Evolutionary conservation across 2,329 filamentous ascomycete species (phyloP).

Genomic region (Talaromyces marneffei): DNA sequence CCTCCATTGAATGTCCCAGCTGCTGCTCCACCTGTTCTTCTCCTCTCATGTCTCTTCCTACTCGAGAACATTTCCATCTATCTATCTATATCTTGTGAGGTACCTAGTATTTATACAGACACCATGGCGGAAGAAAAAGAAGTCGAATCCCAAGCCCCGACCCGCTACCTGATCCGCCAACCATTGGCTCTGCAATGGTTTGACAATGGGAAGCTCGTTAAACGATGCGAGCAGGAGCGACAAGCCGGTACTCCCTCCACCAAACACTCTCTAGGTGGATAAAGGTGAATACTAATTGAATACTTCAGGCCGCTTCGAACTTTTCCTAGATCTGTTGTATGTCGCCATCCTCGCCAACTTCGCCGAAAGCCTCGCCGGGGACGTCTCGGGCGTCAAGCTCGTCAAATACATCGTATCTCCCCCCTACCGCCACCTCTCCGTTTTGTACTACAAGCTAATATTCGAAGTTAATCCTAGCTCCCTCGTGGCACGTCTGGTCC

Average conservation of each 20-base stretch:
- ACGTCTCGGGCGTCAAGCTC: slow-evolving; percentile 40
- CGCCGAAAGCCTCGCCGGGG: slow-evolving; percentile 44
- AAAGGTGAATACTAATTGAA: background rate
- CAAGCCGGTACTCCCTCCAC: slow-evolving; percentile 32
- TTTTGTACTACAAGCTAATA: background rate
- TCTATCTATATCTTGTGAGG: background rate
- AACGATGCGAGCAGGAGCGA: slow-evolving; percentile 41
- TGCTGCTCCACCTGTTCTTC: background rate
- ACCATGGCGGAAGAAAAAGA: background rate
- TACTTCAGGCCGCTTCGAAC: slow-evolving; percentile 39
- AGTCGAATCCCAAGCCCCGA: slow-evolving; percentile 9
- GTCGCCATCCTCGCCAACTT: slow-evolving; percentile 49
- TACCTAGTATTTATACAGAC: background rate
- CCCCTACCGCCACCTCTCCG: background rate
- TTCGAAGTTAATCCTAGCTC: slow-evolving; percentile 40
- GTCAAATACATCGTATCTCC: slow-evolving; percentile 41
- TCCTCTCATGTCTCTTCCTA: background rate
- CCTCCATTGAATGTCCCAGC: background rate
- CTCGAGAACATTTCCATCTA: background rate
- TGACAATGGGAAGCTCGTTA: slow-evolving; percentile 38
- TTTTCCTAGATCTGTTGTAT: slow-evolving; percentile 48
- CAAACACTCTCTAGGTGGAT: background rate
- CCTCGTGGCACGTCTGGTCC: slow-evolving; percentile 48
- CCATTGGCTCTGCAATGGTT: slow-evolving; percentile 43
- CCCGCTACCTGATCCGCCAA: slow-evolving; percentile 27